Base-by-base conservation (phyloP, 768 basidiomycete species). In the Paxillus involutus region DNA sequence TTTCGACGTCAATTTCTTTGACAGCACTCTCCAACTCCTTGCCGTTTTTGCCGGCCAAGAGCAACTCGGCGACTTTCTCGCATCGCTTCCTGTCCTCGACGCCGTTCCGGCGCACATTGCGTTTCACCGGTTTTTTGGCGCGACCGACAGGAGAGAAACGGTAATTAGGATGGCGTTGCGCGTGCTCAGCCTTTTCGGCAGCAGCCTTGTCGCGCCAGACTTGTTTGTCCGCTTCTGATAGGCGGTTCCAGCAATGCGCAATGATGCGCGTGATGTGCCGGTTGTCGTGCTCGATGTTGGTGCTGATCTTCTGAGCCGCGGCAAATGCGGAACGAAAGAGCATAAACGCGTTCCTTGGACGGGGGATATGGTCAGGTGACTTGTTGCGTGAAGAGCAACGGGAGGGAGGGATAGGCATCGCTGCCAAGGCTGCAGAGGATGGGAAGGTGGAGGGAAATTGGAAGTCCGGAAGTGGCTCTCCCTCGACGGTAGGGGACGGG, bases 251-350 rank as follows among this genome's bases (percentile, higher is more conserved):
- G 63, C 76, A 77, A 37, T 77, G 72, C 0, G 76, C 83, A 35
- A 80, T 73, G 62, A 81, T 80, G 52, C 80, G 77, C 44, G 81
- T 82, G 62, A 85, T 81, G 53, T 81, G 78, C 30, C 82, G 73
- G 61, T 84, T 79, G 62, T 85, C 80, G 57, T 73, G 75, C 62
- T 85, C 83, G 58, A 83, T 71, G 17, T 63, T 67, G n/a, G 73
- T 70, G 47, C 59, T 66, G 55, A 82, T 75, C 55, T 78, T 80
- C 40, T 79, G 75, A 7, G 76, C 74, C 4, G 79, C 77, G 39
- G 81, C 80, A 47, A 86, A 83, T 51, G 78, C 81, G 24, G 81
- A 85, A 19, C 84, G 78, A 66, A 80, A 86, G 65, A 85, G 78
- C 75, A 86, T 76, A 63, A 77, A 76, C 39, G 75, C 76, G 57